Conservation (phyloP, 2,329 filamentous ascomycete genomes). For the Cercospora brassicicola region DNA sequence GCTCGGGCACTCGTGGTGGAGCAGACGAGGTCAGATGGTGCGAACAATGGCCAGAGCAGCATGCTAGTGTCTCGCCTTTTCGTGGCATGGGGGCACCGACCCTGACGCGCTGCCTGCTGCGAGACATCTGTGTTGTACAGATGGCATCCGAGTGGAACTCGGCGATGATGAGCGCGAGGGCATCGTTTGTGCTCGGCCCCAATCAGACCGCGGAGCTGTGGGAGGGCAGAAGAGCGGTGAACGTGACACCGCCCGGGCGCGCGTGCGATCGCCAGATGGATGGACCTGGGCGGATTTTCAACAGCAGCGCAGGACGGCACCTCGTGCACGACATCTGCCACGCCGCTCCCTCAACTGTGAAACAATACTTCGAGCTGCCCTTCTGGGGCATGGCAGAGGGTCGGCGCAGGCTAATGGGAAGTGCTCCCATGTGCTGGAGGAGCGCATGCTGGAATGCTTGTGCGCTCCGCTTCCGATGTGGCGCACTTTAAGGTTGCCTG, state of each 20-base stretch:
- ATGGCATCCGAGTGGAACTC: constrained; percentile 19
- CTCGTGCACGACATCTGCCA: constrained; percentile 22
- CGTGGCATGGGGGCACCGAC: constrained; percentile 22
- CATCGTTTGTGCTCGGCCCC: constrained; percentile 23
- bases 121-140: constrained; percentile 27
- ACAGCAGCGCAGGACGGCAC: constrained; percentile 11
- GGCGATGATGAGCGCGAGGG: constrained; percentile 17
- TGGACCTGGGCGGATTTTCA: constrained; percentile 10
- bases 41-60: constrained; percentile 22
- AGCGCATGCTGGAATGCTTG: constrained; percentile 21
- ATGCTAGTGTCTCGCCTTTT: constrained; percentile 22
- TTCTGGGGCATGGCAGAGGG: constrained; percentile 14
- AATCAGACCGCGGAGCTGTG: constrained; percentile 20
- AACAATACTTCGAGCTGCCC: constrained; percentile 20
- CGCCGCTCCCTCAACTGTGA: constrained; percentile 16
- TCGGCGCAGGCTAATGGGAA: constrained; percentile 22
- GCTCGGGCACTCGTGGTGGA: neutral
- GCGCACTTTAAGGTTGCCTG: constrained; percentile 34
- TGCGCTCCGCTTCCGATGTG: constrained; percentile 20
- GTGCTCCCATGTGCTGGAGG: constrained; percentile 13
- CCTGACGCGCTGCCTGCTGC: constrained; percentile 17
- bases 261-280: constrained; percentile 10
- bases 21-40: constrained; percentile 17
- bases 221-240: constrained; percentile 21
- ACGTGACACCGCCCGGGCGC: constrained; percentile 18